Base-by-base conservation (phyloP, 2,329 filamentous ascomycete species). In the Fusarium sp. region DNA sequence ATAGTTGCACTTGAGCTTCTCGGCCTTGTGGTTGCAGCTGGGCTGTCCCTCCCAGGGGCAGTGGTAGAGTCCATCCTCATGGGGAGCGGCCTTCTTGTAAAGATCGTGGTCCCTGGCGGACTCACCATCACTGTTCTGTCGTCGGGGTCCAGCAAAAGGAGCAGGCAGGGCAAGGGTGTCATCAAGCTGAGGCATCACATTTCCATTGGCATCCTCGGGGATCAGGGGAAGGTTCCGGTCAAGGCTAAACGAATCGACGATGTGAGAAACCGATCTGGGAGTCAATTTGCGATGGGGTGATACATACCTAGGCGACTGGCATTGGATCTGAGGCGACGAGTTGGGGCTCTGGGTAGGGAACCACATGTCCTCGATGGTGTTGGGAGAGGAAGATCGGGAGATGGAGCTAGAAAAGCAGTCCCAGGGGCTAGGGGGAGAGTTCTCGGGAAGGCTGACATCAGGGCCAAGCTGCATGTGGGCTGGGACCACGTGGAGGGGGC, bases 1-100 rank as follows among this genome's bases (percentile, higher is more conserved):
- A 82, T 98, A 98, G 86, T 98, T 97, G 92, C 96, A 98, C 90
- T 98, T 98, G 78, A 98, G 93, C 87, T 97, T 97, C 81, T 97
- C 97, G 45, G 95, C 91, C 85, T 94, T 94, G 91, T 98, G 96
- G 83, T 90, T 93, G 90, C 96, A 98, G 80, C 82, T 87, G 35
- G 85, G 67, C 70, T 92, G 88, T 78, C 91, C 93, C 82, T 93
- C 92, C 88, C 93, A 97, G 7, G 96, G 96, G 88, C 96, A 98
- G 86, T 97, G 95, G 86, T 97, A 98, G 68, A 97, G 90, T 80
- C 95, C 95, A 84, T 98, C 94, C 37, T 88, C 82, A 45, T 88
- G 83, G 11, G 92, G 89, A 56, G 85, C 85, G 64, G 88, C 90
- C 76, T 90, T 91, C 81, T 92, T 92, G 86, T 95, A 96, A 14